Evolutionary conservation across 768 basidiomycete genomes (phyloP).

Genomic region (Mycena pura): DNA sequence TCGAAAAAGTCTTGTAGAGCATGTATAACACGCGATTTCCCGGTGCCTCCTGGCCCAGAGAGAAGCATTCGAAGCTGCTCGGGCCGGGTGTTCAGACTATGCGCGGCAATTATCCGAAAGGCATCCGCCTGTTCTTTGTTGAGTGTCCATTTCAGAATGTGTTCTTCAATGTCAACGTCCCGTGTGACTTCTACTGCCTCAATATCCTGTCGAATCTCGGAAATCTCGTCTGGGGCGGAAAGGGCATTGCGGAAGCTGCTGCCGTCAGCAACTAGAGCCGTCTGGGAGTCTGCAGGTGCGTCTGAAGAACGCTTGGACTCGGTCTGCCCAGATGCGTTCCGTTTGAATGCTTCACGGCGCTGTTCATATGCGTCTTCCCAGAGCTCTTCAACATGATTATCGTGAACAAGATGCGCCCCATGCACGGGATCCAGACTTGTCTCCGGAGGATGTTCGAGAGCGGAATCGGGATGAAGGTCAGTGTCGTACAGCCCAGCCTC

Average conservation of each 20-base stretch:
- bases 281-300: too few relatives aligned
- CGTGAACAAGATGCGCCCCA: background rate
- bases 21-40: constrained; percentile 47
- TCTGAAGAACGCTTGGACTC: too few relatives aligned
- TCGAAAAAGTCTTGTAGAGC: constrained; percentile 42
- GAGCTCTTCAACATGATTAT: constrained; percentile 1
- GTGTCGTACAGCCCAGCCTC: constrained; percentile 4
- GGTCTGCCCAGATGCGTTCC: background rate
- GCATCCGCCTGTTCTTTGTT: constrained; percentile 42
- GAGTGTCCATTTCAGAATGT: constrained; percentile 35
- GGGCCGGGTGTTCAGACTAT: constrained; percentile 20
- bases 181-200: background rate
- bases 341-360: constrained; percentile 15
- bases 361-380: constrained; percentile 23
- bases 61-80: constrained; percentile 42
- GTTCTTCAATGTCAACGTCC: constrained; percentile 21
- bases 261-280: background rate
- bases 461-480: background rate
- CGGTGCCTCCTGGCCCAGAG: constrained; percentile 47
- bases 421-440: too few relatives aligned
- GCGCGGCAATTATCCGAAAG: constrained; percentile 38
- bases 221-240: background rate
- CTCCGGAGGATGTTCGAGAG: background rate
- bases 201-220: background rate
- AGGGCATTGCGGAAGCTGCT: background rate